phyloP scores from a whole-genome alignment of 139 green algal genomes.

The Tetradesmus obliquus region DNA sequence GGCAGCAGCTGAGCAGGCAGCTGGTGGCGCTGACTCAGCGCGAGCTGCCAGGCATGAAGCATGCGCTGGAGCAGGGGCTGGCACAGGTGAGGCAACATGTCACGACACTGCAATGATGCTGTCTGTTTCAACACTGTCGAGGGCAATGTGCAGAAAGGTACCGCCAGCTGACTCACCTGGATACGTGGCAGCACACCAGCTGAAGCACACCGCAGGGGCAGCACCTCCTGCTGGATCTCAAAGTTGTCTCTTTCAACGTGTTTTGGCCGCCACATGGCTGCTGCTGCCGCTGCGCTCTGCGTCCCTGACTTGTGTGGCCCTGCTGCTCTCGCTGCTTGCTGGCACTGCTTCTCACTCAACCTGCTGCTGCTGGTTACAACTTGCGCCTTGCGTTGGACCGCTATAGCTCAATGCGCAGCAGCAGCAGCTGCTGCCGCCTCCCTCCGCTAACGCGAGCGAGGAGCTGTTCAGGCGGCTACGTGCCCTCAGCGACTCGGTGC shows the following conservation, averaged over 20 bases:
- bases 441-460: background rate
- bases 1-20: background rate
- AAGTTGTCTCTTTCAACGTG: background rate
- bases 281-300: background rate
- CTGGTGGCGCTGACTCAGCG: slow-evolving; percentile 18
- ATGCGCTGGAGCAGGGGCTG: background rate
- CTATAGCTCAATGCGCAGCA: background rate
- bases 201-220: too few species aligned
- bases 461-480: slow-evolving; percentile 7
- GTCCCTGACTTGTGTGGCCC: too few species aligned
- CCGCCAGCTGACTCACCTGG: too few species aligned
- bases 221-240: background rate
- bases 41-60: slow-evolving; percentile 1
- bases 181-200: too few species aligned
- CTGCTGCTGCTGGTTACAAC: background rate
- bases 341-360: background rate
- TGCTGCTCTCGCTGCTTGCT: background rate
- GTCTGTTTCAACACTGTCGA: too few species aligned
- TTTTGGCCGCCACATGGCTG: background rate
- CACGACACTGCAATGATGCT: too few species aligned
- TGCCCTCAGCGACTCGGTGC: background rate
- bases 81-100: background rate
- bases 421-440: background rate
- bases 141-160: too few species aligned
- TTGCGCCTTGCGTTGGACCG: background rate